Base-by-base conservation (phyloP, 2,329 filamentous ascomycete species). In the Penicillium glabrum region DNA sequence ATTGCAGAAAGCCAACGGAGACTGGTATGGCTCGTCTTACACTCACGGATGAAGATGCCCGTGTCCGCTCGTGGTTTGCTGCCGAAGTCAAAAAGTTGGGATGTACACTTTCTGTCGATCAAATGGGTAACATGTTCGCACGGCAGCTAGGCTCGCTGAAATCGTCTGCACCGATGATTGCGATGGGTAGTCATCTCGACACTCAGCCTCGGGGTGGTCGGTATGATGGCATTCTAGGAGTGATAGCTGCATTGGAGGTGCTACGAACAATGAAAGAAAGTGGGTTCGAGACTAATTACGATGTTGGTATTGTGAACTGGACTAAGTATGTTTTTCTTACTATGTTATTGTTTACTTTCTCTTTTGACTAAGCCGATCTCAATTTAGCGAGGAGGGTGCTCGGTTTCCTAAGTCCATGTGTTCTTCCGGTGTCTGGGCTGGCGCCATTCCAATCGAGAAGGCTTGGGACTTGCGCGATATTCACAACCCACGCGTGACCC, bases 151-250 rank as follows among this genome's bases (percentile, higher is more conserved):
- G 69, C 1, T 52, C 51, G 2, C 29, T 61, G 16, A 47, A 54
- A 5, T 67, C 67, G 0, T 26, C 58, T 8, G 58, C 58, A 2
- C 66, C 69, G 2, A 71, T 71, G 69, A 70, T 66, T n/a, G 69
- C 69, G 13, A 83, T 89, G 88, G 69, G 69, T 26, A 71, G 69
- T 26, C 69, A 72, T 48, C 61, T 71, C 3, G 69, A 72, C 27
- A 71, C 69, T 1, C 68, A 72, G 48, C 69, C 69, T 19, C 63
- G 68, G 0, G 69, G 69, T 1, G 69, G 69, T 31, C 66, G 88
- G 26, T 91, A 92, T 59, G 89, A 92, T 66, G 89, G 89, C 0
- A 89, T 92, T 31, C 74, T 93, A 0, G 89, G 89, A 1, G 79
- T 92, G 1, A 79, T 83, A 33, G 85, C 88, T 1, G 89, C 84